Conservation (phyloP, 2,329 filamentous ascomycete species). For the Curvularia hawaiiensis region DNA sequence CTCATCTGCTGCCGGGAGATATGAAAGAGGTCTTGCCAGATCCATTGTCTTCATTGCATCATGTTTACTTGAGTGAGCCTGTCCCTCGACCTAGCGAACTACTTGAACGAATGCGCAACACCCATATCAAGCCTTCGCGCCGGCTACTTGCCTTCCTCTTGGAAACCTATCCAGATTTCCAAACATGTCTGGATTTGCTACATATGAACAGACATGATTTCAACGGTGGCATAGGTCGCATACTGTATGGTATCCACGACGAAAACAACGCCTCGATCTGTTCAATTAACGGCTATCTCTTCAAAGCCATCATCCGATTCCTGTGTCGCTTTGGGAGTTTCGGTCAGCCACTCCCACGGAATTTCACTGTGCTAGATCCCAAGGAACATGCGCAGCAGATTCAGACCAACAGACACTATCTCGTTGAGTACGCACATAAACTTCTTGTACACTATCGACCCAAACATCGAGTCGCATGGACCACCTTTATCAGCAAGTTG, state of each 20-base stretch:
- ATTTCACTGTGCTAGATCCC: constrained; percentile 12
- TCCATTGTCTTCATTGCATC: constrained; percentile 65
- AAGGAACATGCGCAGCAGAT: constrained; percentile 28
- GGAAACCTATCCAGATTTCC: constrained; percentile 38
- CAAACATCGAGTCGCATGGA: constrained; percentile 38
- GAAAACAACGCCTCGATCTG: constrained; percentile 6
- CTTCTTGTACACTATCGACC: constrained; percentile 34
- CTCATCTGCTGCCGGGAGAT: constrained; percentile 62
- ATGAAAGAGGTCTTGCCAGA: constrained; percentile 60
- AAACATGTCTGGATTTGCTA: constrained; percentile 26
- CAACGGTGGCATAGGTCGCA: constrained; percentile 26
- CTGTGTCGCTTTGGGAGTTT: constrained; percentile 40
- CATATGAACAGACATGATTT: constrained; percentile 23
- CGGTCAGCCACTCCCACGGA: constrained; percentile 9
- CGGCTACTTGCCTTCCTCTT: constrained; percentile 63
- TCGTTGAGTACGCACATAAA: constrained; percentile 38
- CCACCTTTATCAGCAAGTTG: constrained; percentile 33
- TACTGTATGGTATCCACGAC: constrained; percentile 29
- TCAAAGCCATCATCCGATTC: constrained; percentile 37
- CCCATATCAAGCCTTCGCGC: constrained; percentile 56
- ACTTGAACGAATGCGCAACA: constrained; percentile 62
- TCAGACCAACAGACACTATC: constrained; percentile 29
- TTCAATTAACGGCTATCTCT: constrained; percentile 31
- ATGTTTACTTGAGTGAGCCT: constrained; percentile 65
- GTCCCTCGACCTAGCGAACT: constrained; percentile 65